A percentile compares a stretch with the other conserved stretches of the same genome.
phyloP scores from a whole-genome alignment of 352 stramenopile species.

The Phytophthora syringae region DNA sequence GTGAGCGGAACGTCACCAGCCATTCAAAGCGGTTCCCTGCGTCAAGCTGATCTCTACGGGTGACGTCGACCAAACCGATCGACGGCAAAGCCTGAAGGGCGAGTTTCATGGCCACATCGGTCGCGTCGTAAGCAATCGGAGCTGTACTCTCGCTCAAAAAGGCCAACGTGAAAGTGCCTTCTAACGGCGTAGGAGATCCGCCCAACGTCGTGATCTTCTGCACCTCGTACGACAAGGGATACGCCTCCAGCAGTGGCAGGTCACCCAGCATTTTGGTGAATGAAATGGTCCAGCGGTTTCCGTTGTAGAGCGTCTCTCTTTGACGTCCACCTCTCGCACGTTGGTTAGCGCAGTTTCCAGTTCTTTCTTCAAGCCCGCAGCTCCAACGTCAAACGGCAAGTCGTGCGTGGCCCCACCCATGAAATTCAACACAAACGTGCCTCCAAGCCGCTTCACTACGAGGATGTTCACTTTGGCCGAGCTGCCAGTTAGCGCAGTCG shows the following conservation, averaged over 20 bases:
- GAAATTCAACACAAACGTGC: conserved; percentile 95
- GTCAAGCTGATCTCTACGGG: conserved; percentile 65
- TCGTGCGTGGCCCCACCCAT: conserved; percentile 91
- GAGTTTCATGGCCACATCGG: conserved; percentile 82
- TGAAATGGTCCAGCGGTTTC: conserved; percentile 94
- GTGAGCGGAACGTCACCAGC: conserved; percentile 94
- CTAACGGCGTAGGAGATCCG: conserved; percentile 93
- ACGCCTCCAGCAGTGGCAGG: conserved; percentile 88
- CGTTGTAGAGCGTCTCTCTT: conserved; percentile 72
- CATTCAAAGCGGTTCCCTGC: conserved; percentile 90
- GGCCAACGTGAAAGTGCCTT: conserved; percentile 88
- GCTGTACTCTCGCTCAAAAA: conserved; percentile 84
- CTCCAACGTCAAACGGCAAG: conserved; percentile 92
- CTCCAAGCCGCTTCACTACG: conserved; percentile 73
- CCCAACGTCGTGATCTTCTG: conserved; percentile 93
- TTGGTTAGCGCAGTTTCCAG: conserved; percentile 72
- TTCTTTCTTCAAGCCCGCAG: conserved; percentile 80
- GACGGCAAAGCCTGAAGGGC: conserved; percentile 89
- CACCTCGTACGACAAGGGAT: conserved; percentile 92
- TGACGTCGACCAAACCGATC: conserved; percentile 92
- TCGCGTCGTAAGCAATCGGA: conserved; percentile 89
- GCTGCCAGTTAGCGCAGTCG: conserved; percentile 62
- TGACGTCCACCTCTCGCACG: conserved; percentile 75
- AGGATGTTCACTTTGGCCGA: conserved; percentile 64
- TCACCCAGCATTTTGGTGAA: conserved; percentile 97